A percentile compares a stretch with the other conserved stretches of the same genome.
phyloP scores from a whole-genome alignment of 106 monocot species.

The Platanthera zijinensis region DNA sequence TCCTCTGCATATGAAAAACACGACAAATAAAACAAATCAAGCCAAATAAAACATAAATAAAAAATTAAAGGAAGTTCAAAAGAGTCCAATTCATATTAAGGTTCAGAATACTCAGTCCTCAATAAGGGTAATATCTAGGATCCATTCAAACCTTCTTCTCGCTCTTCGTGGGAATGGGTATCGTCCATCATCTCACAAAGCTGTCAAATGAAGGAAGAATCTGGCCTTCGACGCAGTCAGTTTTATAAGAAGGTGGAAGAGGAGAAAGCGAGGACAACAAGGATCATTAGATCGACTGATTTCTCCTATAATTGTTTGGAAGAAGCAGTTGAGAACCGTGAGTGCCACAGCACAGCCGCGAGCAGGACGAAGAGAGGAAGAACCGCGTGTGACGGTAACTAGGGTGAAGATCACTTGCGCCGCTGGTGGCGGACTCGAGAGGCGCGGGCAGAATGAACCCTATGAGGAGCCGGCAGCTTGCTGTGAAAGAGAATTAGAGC shows the following conservation, averaged over 20 bases:
- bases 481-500: too few relatives aligned
- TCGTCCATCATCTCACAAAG: neutral
- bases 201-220: neutral
- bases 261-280: too few relatives aligned
- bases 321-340: too few relatives aligned
- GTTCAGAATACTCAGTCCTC: neutral
- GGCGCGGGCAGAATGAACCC: too few relatives aligned
- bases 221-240: neutral
- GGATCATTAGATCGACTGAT: too few relatives aligned
- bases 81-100: neutral
- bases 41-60: neutral
- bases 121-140: neutral
- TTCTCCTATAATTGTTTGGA: too few relatives aligned
- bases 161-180: neutral
- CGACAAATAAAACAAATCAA: neutral
- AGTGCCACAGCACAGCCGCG: too few relatives aligned
- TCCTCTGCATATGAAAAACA: constrained; percentile 40
- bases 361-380: too few relatives aligned
- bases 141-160: constrained; percentile 3
- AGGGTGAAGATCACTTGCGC: too few relatives aligned
- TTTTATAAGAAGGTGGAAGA: neutral
- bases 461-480: too few relatives aligned
- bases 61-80: neutral
- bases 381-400: too few relatives aligned
- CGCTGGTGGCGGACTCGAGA: too few relatives aligned